Conservation (phyloP, 805 yeast genomes). For the Wickerhamomyces canadensis region DNA sequence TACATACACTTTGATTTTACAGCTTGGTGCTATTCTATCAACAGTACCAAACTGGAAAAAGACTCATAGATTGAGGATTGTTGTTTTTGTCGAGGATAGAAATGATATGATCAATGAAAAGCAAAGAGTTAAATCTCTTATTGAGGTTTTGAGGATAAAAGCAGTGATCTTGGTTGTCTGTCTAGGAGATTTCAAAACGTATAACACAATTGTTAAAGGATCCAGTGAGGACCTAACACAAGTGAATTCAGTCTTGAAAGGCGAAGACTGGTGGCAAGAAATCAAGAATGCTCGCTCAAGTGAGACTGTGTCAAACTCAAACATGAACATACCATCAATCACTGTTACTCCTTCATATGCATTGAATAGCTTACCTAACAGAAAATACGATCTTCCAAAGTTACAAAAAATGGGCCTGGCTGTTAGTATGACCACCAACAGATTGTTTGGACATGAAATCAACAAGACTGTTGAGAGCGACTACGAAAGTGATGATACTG, state of each 20-base stretch:
- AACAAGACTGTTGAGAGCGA: constrained; percentile 20
- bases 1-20: constrained; percentile 89
- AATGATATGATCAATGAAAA: constrained; percentile 69
- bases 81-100: constrained; percentile 81
- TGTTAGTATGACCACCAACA: constrained; percentile 66
- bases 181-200: constrained; percentile 51
- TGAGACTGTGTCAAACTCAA: constrained; percentile 9
- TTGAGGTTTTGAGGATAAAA: constrained; percentile 75
- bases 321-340: constrained; percentile 29
- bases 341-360: constrained; percentile 26
- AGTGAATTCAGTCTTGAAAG: constrained; percentile 44
- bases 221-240: constrained; percentile 35
- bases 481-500: constrained; percentile 27
- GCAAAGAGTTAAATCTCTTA: constrained; percentile 51
- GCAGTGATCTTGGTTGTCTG: constrained; percentile 77
- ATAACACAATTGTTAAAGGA: constrained; percentile 77
- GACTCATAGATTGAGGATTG: constrained; percentile 69
- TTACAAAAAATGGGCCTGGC: constrained; percentile 76
- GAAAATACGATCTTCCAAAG: constrained; percentile 44
- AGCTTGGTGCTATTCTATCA: constrained; percentile 85
- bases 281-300: constrained; percentile 49
- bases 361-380: constrained; percentile 20
- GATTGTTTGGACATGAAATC: constrained; percentile 32
- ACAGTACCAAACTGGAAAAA: constrained; percentile 93
- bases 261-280: constrained; percentile 87